Conservation (phyloP, 441 rosid genomes). For the Pelargonium exstipulatum region DNA sequence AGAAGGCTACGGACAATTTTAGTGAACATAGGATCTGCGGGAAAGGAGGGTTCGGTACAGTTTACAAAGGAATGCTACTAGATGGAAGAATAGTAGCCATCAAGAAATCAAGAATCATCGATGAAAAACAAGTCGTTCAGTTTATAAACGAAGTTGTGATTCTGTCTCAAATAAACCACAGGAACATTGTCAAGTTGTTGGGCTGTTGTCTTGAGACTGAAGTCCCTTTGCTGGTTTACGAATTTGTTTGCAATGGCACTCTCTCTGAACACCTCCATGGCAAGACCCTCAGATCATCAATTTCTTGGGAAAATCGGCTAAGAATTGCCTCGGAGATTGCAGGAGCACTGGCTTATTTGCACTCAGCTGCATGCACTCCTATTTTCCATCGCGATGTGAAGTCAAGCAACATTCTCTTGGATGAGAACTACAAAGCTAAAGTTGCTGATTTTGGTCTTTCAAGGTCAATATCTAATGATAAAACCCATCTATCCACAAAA, state of each 20-base stretch:
- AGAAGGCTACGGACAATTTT: slow-evolving; percentile 23
- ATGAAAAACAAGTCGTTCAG: slow-evolving; percentile 21
- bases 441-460: slow-evolving; percentile 21
- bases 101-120: slow-evolving; percentile 14
- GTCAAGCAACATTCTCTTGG: slow-evolving; percentile 27
- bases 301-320: slow-evolving; percentile 15
- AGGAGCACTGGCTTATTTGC: slow-evolving; percentile 18
- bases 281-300: background rate
- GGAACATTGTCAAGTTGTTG: slow-evolving; percentile 23
- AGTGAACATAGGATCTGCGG: slow-evolving; percentile 16
- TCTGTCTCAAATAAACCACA: slow-evolving; percentile 22
- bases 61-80: slow-evolving; percentile 24
- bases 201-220: slow-evolving; percentile 18
- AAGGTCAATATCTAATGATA: slow-evolving; percentile 15
- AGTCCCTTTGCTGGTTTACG: slow-evolving; percentile 20
- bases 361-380: slow-evolving; percentile 13
- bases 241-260: slow-evolving; percentile 17
- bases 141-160: slow-evolving; percentile 24
- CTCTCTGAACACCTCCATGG: slow-evolving; percentile 19
- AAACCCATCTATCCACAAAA: slow-evolving; percentile 17
- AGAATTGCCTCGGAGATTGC: slow-evolving; percentile 19
- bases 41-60: slow-evolving; percentile 20
- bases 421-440: slow-evolving; percentile 11
- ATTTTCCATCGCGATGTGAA: slow-evolving; percentile 22
- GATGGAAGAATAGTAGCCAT: slow-evolving; percentile 4